A percentile compares a stretch with the other conserved stretches of the same genome.
phyloP scores from a whole-genome alignment of 768 basidiomycete species.

The Porphyrellus cyaneotinctus region DNA sequence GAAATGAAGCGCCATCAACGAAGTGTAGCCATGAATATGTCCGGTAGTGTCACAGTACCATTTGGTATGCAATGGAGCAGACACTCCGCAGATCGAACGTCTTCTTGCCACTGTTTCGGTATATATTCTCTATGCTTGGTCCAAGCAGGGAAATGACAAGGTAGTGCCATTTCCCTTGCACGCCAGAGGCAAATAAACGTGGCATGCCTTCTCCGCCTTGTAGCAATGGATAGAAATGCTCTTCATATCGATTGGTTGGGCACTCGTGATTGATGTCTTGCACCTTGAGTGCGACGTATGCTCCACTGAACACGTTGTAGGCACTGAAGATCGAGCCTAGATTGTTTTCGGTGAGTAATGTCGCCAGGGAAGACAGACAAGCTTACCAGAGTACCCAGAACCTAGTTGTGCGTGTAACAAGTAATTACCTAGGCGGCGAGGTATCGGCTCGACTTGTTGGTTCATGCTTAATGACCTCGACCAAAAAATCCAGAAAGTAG shows the following conservation, averaged over 20 bases:
- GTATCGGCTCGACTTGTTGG: constrained; percentile 18
- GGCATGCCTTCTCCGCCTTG: constrained; percentile 76
- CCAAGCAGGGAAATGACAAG: constrained; percentile 78
- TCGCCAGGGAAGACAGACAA: neutral
- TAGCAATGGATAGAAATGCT: constrained; percentile 60
- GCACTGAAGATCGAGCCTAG: constrained; percentile 74
- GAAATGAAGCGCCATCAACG: constrained; percentile 9
- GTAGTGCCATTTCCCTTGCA: constrained; percentile 58
- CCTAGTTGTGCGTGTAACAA: constrained; percentile 57
- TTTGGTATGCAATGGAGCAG: constrained; percentile 72
- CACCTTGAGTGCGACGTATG: constrained; percentile 70
- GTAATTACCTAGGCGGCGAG: constrained; percentile 53
- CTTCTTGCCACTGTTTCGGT: constrained; percentile 51
- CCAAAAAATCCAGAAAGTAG: neutral
- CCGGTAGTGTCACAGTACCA: constrained; percentile 43
- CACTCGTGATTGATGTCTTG: constrained; percentile 68
- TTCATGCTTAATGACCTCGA: constrained; percentile 10
- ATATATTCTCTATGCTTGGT: constrained; percentile 60
- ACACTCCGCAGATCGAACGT: constrained; percentile 67
- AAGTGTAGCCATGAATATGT: neutral
- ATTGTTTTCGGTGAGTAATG: neutral
- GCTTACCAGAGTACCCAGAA: constrained; percentile 68
- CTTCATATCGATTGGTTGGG: constrained; percentile 72
- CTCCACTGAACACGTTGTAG: constrained; percentile 48
- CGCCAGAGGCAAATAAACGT: constrained; percentile 58